phyloP scores from a whole-genome alignment of 2,329 filamentous ascomycete genomes.

The Colletotrichum euphorbiae region DNA sequence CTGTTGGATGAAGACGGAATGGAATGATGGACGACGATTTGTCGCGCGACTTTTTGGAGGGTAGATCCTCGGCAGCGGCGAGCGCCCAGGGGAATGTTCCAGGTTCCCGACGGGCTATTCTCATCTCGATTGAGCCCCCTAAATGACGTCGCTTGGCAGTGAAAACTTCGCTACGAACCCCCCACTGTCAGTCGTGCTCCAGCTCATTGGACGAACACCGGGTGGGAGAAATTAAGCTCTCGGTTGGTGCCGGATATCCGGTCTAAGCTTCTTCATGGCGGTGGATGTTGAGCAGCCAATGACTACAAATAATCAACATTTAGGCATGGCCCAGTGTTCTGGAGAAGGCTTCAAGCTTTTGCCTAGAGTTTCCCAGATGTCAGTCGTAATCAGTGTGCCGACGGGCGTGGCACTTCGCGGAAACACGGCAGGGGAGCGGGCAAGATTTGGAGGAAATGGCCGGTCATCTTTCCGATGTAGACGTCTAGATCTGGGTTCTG shows the following conservation, averaged over 20 bases:
- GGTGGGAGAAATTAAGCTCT: conserved; percentile 26
- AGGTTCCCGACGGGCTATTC: neutral
- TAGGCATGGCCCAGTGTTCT: neutral
- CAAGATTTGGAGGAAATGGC: neutral
- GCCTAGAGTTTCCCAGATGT: conserved; percentile 11
- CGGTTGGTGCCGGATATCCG: conserved; percentile 30
- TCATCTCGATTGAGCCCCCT: conserved; percentile 4
- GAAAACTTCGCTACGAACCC: conserved; percentile 2
- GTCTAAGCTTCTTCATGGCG: conserved; percentile 14
- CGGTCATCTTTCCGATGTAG: neutral
- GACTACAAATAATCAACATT: neutral
- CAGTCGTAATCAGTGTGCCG: conserved; percentile 6
- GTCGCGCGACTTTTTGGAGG: neutral
- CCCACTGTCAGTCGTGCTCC: conserved; percentile 14
- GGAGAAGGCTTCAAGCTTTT: conserved; percentile 32
- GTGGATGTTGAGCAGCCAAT: conserved; percentile 20
- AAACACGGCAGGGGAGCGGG: neutral
- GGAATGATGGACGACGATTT: neutral
- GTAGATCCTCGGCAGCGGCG: conserved; percentile 17
- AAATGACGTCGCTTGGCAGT: conserved; percentile 30
- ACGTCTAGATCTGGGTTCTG: neutral
- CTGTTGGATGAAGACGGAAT: neutral
- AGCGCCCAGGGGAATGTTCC: neutral
- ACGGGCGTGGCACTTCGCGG: neutral
- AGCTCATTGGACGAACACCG: neutral